Evolutionary conservation across 1,284 basidiomycete species (phyloP).

Genomic region (Apiotrichum brassicae): DNA sequence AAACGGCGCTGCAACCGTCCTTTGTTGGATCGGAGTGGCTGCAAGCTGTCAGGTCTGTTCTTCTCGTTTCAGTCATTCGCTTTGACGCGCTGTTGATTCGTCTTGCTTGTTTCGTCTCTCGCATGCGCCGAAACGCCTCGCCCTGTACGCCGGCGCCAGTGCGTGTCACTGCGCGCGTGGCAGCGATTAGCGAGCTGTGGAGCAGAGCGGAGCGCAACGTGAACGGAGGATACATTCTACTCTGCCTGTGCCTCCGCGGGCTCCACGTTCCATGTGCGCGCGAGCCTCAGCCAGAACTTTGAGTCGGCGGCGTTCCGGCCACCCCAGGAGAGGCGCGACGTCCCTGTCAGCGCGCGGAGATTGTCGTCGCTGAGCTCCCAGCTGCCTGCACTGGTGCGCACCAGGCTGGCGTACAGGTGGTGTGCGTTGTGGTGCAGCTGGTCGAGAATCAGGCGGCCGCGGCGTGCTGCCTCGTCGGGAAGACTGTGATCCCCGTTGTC

Average conservation of each 20-base stretch:
- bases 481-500: constrained; percentile 7
- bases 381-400: constrained; percentile 10
- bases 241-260: constrained; percentile 6
- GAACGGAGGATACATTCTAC: no score
- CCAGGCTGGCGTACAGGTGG: constrained; percentile 30
- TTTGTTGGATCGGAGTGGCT: no score
- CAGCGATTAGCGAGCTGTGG: no score
- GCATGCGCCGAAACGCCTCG: no score
- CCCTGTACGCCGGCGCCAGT: no score
- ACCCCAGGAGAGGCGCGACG: constrained; percentile 8
- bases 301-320: constrained; percentile 4
- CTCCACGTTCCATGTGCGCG: constrained; percentile 18
- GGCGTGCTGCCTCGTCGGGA: constrained; percentile 23
- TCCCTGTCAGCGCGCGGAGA: constrained; percentile 10
- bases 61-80: no score
- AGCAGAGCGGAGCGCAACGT: no score
- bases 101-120: no score
- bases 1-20: no score
- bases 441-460: constrained; percentile 33
- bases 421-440: constrained; percentile 40
- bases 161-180: no score
- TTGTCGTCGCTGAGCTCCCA: constrained; percentile 18
- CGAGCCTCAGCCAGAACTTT: constrained; percentile 15
- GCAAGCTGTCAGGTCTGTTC: no score
- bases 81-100: no score